Evolutionary conservation across 164 flowering plant species (phyloP).

Genomic region (Stephania yunnanensis): DNA sequence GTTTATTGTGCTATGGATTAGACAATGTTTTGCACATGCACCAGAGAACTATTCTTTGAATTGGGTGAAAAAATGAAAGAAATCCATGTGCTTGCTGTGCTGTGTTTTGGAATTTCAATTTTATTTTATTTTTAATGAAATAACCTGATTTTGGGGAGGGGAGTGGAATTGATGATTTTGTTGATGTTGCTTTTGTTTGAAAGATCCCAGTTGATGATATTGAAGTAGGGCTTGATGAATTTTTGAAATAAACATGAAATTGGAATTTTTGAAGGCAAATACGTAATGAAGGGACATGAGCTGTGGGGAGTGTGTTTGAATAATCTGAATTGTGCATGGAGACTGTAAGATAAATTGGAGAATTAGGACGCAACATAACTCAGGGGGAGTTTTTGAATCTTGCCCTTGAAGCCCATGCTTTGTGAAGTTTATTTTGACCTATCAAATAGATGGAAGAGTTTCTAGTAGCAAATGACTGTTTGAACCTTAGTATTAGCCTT

Average conservation of each 20-base stretch:
- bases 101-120: not conserved
- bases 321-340: not conserved
- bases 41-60: not conserved
- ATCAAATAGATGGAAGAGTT: not conserved
- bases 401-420: not conserved
- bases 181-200: not conserved
- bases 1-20: no score
- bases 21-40: no score
- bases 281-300: not conserved
- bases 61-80: not conserved
- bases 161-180: not conserved
- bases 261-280: not conserved
- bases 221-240: not conserved
- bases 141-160: not conserved
- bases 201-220: not conserved
- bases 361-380: not conserved
- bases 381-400: not conserved
- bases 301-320: not conserved
- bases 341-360: not conserved
- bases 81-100: not conserved
- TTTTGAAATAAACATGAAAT: not conserved
- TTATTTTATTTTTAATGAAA: not conserved
- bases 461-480: no score
- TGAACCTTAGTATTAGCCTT: no score
- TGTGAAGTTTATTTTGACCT: not conserved